Conservation (phyloP, 306 rosid genomes). For the Oemleria cerasiformis region DNA sequence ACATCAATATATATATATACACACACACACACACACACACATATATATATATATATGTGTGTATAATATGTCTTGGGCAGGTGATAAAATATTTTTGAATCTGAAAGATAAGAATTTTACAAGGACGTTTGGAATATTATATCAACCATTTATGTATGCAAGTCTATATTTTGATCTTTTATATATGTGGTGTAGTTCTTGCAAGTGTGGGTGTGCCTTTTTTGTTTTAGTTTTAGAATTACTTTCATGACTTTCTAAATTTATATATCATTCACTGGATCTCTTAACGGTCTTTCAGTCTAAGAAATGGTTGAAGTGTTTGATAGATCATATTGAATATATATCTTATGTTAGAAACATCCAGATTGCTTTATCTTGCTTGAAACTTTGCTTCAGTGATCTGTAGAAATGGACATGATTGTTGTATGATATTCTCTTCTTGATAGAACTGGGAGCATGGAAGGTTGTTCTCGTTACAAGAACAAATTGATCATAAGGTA, state of each 20-base stretch:
- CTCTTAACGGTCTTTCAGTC: background rate
- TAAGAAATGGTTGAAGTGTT: conserved; percentile 4
- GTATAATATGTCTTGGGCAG: background rate
- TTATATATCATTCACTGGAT: conserved; percentile 6
- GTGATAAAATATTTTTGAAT: background rate
- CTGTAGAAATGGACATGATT: background rate
- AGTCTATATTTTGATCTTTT: background rate
- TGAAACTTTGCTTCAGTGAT: background rate
- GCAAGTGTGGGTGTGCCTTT: background rate
- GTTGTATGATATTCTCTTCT: conserved; percentile 9
- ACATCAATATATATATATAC: too few relatives aligned
- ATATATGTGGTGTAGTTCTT: background rate
- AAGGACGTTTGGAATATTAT: background rate
- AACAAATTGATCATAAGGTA: conserved; percentile 87
- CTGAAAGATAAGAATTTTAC: background rate
- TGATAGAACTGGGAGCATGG: conserved; percentile 80
- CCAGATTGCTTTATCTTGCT: conserved; percentile 9
- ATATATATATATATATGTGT: too few relatives aligned
- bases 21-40: too few relatives aligned
- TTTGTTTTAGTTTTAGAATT: background rate
- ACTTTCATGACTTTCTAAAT: background rate
- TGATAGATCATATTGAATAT: background rate
- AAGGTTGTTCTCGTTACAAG: conserved; percentile 74
- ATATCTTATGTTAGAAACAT: background rate
- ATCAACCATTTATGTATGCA: background rate